Percentiles rank a stretch among this genome's conserved stretches.
Conservation (phyloP, 306 rosid species). For the Quercus glauca region DNA sequence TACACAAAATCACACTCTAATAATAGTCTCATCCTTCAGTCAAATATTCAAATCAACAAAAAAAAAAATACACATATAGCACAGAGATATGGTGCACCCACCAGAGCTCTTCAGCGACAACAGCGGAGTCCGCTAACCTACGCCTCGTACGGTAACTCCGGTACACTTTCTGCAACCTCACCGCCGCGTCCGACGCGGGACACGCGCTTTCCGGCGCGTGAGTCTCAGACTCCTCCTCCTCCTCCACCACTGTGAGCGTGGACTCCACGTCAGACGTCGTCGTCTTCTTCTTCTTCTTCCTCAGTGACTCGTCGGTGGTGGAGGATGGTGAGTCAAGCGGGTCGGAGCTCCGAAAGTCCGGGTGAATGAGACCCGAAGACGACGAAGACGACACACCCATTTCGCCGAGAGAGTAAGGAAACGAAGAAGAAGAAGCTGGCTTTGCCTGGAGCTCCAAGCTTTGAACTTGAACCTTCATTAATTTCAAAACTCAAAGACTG, state of each 20-base stretch:
- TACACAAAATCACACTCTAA: no score
- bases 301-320: slow-evolving; percentile 2
- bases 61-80: not conserved
- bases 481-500: not conserved
- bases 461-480: slow-evolving; percentile 43
- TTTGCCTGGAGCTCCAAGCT: slow-evolving; percentile 23
- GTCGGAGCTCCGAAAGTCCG: slow-evolving; percentile 10
- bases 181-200: slow-evolving; percentile 44
- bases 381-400: slow-evolving; percentile 2
- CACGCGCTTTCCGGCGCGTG: slow-evolving; percentile 17
- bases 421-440: not conserved
- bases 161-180: slow-evolving; percentile 68
- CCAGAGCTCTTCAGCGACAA: slow-evolving; percentile 92
- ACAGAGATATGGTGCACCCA: slow-evolving; percentile 17
- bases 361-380: slow-evolving; percentile 6
- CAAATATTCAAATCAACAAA: not conserved
- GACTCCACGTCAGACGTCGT: not conserved
- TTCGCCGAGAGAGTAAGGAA: slow-evolving; percentile 30
- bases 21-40: no score
- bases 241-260: not conserved
- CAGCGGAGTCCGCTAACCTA: slow-evolving; percentile 88
- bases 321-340: not conserved
- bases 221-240: not conserved
- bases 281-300: no score
- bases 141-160: slow-evolving; percentile 92